These are phyloP conservation scores for Alternaria triticimaculans DNA, from an alignment of 2,329 filamentous ascomycete genomes.

Conservation along the genomic window DNA sequence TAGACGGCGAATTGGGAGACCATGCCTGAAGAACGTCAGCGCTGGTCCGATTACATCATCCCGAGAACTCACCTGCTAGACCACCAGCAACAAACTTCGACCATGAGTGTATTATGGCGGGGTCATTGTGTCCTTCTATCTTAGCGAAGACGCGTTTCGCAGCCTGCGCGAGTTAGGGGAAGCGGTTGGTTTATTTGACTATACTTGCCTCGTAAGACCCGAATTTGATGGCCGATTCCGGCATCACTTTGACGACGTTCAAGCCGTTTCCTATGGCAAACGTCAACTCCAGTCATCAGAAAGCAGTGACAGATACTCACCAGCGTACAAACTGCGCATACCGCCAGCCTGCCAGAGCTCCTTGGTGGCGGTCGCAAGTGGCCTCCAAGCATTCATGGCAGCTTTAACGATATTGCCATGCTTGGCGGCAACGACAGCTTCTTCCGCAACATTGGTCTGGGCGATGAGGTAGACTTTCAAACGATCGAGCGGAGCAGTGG, in stretches of 20 bases:
- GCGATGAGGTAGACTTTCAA: constrained; percentile 97
- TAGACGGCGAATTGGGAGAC: constrained; percentile 97
- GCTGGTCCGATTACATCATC: background rate
- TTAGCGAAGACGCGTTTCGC: constrained; percentile 86
- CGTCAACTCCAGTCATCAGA: constrained; percentile 16
- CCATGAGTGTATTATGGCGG: constrained; percentile 76
- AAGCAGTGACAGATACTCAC: constrained; percentile 57
- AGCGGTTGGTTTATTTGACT: background rate
- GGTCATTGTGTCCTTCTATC: constrained; percentile 86
- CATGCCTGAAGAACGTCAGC: constrained; percentile 63
- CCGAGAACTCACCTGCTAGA: constrained; percentile 65
- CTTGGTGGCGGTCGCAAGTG: constrained; percentile 74
- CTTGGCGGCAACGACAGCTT: constrained; percentile 70
- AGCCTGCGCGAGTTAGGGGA: constrained; percentile 58
- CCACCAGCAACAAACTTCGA: constrained; percentile 93
- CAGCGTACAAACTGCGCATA: constrained; percentile 88
- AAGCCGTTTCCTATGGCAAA: constrained; percentile 79
- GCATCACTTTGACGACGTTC: constrained; percentile 98
- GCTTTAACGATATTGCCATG: constrained; percentile 71
- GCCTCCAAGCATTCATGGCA: constrained; percentile 69
- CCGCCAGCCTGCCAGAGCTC: constrained; percentile 88
- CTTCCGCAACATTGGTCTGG: constrained; percentile 71
- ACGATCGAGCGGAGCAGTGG: constrained; percentile 93
- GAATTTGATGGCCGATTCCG: constrained; percentile 97
- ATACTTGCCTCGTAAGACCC: constrained; percentile 81